Base-by-base conservation (phyloP, 208 protist species). In the Crithidia fasciculata region DNA sequence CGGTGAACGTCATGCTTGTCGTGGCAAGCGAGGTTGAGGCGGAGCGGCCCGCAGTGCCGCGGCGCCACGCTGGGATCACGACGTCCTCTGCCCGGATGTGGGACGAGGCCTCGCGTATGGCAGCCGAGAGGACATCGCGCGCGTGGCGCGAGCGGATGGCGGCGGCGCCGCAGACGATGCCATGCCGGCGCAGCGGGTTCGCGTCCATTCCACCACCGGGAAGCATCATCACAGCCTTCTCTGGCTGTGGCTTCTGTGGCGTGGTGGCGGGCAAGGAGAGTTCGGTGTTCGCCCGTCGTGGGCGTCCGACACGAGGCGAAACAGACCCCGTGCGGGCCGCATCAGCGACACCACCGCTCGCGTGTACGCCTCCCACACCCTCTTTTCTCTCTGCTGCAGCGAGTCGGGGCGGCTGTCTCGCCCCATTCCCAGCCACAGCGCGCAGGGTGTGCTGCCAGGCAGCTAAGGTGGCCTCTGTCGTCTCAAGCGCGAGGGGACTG, bases 71-170 rank as follows among this genome's bases (percentile, higher is more conserved):
- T 1, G 74, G 68, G 8, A 3, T 39, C 52, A 74, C 43, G 13
- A 80, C 43, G 36, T 80, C 74, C 37, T 62, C 55, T 7, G 47
- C 67, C n/a, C 16, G 67, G 12, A 74, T 53, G 68, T 28, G 66
- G 15, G 15, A 3, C n/a, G 67, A 70, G 45, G 54, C 74, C 8
- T 74, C 49, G 19, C 67, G 59, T n/a, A 80, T 58, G 18, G 61
- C 61, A 13, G 61, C 52, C 37, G 18, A 65, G 13, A 74, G 60
- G 4, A 80, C 10, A 5, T 65, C 59, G 49, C 70, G 60, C 54
- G 68, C 66, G 60, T 53, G 52, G n/a, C 49, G 55, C 0, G 13
- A 2, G 5, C 56, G 74, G 4, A 57, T 49, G 16, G 41, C 54
- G 2, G 28, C 74, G 0, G 68, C 44, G 7, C 56, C 55, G 41